These are phyloP conservation scores for Dipteronia sinensis DNA, from an alignment of 345 rosid species.

Conservation along the genomic window DNA sequence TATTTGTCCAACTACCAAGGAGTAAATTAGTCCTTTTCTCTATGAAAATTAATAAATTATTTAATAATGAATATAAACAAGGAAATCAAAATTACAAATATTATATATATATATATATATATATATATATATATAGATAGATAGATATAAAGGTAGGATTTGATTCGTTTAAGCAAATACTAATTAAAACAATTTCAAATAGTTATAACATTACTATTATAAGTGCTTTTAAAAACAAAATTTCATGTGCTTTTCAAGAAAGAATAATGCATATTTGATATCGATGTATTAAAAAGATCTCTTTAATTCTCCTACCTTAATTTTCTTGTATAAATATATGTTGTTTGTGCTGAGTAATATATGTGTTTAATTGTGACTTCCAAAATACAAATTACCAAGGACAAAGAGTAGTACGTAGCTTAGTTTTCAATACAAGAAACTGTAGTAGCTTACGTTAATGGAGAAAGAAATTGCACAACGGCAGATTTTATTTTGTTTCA, in stretches of 20 bases:
- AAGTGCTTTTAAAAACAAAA: background rate
- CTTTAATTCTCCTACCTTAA: too few relatives aligned
- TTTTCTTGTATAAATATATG: background rate
- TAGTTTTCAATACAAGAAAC: conserved; percentile 19
- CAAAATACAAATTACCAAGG: background rate
- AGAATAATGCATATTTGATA: background rate
- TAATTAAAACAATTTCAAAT: background rate
- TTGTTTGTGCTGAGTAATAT: background rate
- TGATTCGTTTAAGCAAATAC: too few relatives aligned
- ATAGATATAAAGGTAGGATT: too few relatives aligned
- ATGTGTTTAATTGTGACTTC: background rate
- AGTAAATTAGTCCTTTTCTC: too few relatives aligned
- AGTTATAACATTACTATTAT: background rate
- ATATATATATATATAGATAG: too few relatives aligned
- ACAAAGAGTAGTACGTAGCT: background rate
- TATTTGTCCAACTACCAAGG: too few relatives aligned
- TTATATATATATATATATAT: too few relatives aligned
- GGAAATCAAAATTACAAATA: too few relatives aligned
- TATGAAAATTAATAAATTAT: too few relatives aligned
- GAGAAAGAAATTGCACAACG: background rate
- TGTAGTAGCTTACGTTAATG: background rate
- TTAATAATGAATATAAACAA: too few relatives aligned
- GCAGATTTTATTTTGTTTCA: background rate
- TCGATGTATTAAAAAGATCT: background rate
- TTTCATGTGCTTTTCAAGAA: background rate